Evolutionary conservation across 768 basidiomycete genomes (phyloP).

Genomic region (Russula sp.): DNA sequence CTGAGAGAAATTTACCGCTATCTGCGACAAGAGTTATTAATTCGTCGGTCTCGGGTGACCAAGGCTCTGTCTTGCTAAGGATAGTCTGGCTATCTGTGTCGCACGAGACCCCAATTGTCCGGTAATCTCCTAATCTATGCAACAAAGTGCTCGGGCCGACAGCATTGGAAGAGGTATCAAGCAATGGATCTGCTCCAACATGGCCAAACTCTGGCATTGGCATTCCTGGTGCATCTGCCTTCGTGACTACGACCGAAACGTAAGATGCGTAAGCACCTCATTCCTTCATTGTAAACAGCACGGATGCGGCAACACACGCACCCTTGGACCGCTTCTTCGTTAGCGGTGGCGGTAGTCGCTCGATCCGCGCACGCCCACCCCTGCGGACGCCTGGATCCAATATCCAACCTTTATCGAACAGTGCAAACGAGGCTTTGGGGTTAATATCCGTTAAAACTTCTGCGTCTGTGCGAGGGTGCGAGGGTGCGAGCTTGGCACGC

Average conservation of each 20-base stretch:
- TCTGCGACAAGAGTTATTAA: background rate
- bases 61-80: background rate
- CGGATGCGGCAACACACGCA: slow-evolving; percentile 43
- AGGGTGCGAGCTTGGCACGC: slow-evolving; percentile 15
- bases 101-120: background rate
- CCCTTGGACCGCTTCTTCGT: slow-evolving; percentile 32
- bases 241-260: background rate
- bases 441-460: slow-evolving; percentile 67
- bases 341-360: slow-evolving; percentile 40
- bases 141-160: background rate
- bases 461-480: slow-evolving; percentile 36
- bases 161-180: background rate
- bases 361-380: slow-evolving; percentile 44
- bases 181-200: background rate
- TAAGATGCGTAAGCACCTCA: background rate
- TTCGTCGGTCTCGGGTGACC: background rate
- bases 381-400: slow-evolving; percentile 67
- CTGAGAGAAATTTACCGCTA: slow-evolving; percentile 3
- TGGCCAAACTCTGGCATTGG: background rate
- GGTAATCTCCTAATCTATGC: background rate
- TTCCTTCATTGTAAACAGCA: slow-evolving; percentile 5
- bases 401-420: slow-evolving; percentile 88
- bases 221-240: background rate
- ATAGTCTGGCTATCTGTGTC: background rate
- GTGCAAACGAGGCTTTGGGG: slow-evolving; percentile 61